Percentiles rank a stretch among this genome's conserved stretches.
These are phyloP conservation scores for Cryptosporidium sp. DNA, from an alignment of 169 alveolate species.

Conservation along the genomic window DNA sequence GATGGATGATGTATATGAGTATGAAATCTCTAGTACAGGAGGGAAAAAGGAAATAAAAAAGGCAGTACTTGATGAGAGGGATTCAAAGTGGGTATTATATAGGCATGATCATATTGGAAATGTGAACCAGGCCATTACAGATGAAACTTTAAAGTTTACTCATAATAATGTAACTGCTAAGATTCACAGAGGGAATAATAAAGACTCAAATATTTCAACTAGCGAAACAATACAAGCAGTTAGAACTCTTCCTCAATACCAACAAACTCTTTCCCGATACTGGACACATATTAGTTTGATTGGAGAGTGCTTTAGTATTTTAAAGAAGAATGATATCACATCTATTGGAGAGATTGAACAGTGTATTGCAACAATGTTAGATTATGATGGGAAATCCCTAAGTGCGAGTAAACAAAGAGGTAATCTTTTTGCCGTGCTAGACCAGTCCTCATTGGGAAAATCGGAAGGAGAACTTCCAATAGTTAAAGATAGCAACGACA, in stretches of 20 bases:
- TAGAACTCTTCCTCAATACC: slow-evolving; percentile 83
- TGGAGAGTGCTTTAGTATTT: slow-evolving; percentile 79
- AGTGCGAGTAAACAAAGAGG: slow-evolving; percentile 73
- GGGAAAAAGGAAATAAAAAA: slow-evolving; percentile 78
- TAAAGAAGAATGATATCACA: slow-evolving; percentile 78
- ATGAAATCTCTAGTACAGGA: slow-evolving; percentile 76
- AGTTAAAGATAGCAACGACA: slow-evolving; percentile 44
- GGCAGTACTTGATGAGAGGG: slow-evolving; percentile 81
- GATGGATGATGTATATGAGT: slow-evolving; percentile 62
- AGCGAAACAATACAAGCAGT: slow-evolving; percentile 81
- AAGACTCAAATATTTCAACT: slow-evolving; percentile 22
- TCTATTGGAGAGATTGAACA: slow-evolving; percentile 83
- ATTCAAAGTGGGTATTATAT: slow-evolving; percentile 81
- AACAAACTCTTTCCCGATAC: slow-evolving; percentile 83
- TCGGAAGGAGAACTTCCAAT: slow-evolving; percentile 67
- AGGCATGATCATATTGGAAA: slow-evolving; percentile 85
- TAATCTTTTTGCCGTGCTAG: slow-evolving; percentile 49
- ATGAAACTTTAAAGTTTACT: slow-evolving; percentile 82
- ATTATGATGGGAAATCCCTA: slow-evolving; percentile 80
- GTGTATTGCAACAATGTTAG: slow-evolving; percentile 82
- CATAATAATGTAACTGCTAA: slow-evolving; percentile 77
- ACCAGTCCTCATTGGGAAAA: slow-evolving; percentile 17
- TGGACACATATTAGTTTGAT: slow-evolving; percentile 85
- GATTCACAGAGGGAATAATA: slow-evolving; percentile 74
- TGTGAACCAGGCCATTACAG: slow-evolving; percentile 83